phyloP scores from a whole-genome alignment of 352 stramenopile species.

The Phytopythium cucurbitacearum region DNA sequence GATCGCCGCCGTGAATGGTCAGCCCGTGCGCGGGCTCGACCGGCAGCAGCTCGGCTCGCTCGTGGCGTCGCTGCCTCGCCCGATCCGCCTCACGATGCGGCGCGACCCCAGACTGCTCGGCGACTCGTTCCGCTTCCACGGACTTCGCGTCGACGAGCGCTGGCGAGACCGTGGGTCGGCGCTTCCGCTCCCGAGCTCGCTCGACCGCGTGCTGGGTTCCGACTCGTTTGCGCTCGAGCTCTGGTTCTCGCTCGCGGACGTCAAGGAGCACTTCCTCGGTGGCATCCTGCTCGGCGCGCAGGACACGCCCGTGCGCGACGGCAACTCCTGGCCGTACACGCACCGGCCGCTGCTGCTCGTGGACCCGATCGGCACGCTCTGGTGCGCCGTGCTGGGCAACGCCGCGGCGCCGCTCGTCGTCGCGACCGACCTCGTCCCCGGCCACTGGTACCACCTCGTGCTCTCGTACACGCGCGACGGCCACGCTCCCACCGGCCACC shows the following conservation, averaged over 20 bases:
- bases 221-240: constrained; percentile 50
- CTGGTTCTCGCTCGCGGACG: constrained; percentile 65
- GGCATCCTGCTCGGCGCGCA: constrained; percentile 62
- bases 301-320: constrained; percentile 28
- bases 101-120: constrained; percentile 42
- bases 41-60: constrained; percentile 56
- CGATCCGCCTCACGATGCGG: constrained; percentile 57
- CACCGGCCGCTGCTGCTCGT: constrained; percentile 61
- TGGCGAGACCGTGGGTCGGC: constrained; percentile 58
- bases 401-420: constrained; percentile 28
- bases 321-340: constrained; percentile 26
- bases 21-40: constrained; percentile 50
- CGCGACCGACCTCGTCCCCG: constrained; percentile 36
- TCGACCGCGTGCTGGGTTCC: constrained; percentile 32
- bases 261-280: constrained; percentile 44
- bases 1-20: constrained; percentile 61
- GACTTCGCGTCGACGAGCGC: constrained; percentile 38
- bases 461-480: constrained; percentile 36
- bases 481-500: background rate
- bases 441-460: constrained; percentile 69
- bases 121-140: constrained; percentile 54
- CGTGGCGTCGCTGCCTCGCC: constrained; percentile 49
- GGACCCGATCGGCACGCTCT: constrained; percentile 55
- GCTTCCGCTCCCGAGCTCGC: constrained; percentile 34
- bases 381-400: constrained; percentile 46